Conservation (phyloP, 2,329 filamentous ascomycete genomes). For the Fusarium sp. region DNA sequence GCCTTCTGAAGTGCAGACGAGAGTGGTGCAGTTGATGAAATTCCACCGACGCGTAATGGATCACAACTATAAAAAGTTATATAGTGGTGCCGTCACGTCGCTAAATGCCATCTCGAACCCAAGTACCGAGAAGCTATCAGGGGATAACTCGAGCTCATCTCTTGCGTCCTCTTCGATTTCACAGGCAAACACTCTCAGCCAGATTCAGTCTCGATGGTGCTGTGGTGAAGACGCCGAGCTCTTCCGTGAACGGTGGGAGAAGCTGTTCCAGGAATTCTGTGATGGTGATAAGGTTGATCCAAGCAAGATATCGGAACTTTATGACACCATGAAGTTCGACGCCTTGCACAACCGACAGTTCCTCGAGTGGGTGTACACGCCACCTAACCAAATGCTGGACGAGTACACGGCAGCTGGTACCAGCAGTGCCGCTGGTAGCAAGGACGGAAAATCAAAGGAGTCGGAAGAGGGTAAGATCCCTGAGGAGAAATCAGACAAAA, state of each 20-base stretch:
- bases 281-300: constrained; percentile 98
- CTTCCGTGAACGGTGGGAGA: constrained; percentile 98
- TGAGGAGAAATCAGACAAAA: constrained; percentile 56
- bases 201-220: constrained; percentile 93
- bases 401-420: constrained; percentile 64
- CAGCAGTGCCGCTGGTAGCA: constrained; percentile 55
- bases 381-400: constrained; percentile 81
- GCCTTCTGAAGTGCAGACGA: constrained; percentile 90
- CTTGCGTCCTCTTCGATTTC: constrained; percentile 66
- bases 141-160: constrained; percentile 59
- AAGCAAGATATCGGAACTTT: constrained; percentile 97
- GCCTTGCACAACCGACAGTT: constrained; percentile 97
- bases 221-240: constrained; percentile 94
- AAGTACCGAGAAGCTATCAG: constrained; percentile 60
- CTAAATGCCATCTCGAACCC: constrained; percentile 69
- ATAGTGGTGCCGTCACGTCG: constrained; percentile 74
- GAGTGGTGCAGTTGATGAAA: constrained; percentile 96
- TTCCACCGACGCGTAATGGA: constrained; percentile 97
- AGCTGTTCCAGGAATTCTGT: constrained; percentile 95
- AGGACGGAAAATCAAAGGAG: constrained; percentile 59
- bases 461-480: constrained; percentile 57
- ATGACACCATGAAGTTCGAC: constrained; percentile 99
- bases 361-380: constrained; percentile 96
- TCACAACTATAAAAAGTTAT: constrained; percentile 87
- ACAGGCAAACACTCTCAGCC: constrained; percentile 72